phyloP scores from a whole-genome alignment of 2,329 filamentous ascomycete species.

The Exophiala lecanii-corni region DNA sequence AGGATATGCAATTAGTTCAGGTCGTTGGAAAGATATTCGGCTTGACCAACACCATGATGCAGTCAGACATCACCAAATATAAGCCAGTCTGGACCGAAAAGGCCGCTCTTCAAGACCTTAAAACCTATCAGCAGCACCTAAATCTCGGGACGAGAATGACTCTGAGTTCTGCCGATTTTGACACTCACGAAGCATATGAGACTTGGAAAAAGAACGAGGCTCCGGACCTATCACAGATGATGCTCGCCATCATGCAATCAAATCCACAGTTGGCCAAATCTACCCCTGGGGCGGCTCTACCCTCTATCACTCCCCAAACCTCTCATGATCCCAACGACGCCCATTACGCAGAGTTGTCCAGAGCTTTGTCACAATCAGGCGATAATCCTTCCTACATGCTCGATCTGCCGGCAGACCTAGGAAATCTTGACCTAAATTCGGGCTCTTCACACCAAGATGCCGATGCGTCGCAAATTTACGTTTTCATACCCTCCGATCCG shows the following conservation, averaged over 20 bases:
- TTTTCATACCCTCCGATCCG: slow-evolving; percentile 82
- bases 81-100: slow-evolving; percentile 83
- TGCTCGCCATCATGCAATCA: slow-evolving; percentile 81
- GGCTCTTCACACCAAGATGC: slow-evolving; percentile 34
- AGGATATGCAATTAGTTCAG: slow-evolving; percentile 93
- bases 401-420: slow-evolving; percentile 66
- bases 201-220: slow-evolving; percentile 88
- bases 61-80: slow-evolving; percentile 80
- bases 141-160: slow-evolving; percentile 74
- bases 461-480: slow-evolving; percentile 59
- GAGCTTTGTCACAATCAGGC: slow-evolving; percentile 40
- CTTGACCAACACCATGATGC: slow-evolving; percentile 70
- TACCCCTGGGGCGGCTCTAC: slow-evolving; percentile 57
- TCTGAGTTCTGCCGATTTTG: slow-evolving; percentile 79
- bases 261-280: slow-evolving; percentile 81
- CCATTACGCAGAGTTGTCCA: slow-evolving; percentile 43
- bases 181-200: slow-evolving; percentile 80
- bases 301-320: slow-evolving; percentile 48
- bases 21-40: slow-evolving; percentile 83
- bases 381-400: slow-evolving; percentile 51
- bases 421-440: slow-evolving; percentile 56
- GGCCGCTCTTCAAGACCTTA: slow-evolving; percentile 83
- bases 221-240: slow-evolving; percentile 84
- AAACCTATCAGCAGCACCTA: slow-evolving; percentile 85
- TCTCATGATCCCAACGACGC: slow-evolving; percentile 36